phyloP scores from a whole-genome alignment of 1,139 yeast species.

The Suhomyces wounanorum region DNA sequence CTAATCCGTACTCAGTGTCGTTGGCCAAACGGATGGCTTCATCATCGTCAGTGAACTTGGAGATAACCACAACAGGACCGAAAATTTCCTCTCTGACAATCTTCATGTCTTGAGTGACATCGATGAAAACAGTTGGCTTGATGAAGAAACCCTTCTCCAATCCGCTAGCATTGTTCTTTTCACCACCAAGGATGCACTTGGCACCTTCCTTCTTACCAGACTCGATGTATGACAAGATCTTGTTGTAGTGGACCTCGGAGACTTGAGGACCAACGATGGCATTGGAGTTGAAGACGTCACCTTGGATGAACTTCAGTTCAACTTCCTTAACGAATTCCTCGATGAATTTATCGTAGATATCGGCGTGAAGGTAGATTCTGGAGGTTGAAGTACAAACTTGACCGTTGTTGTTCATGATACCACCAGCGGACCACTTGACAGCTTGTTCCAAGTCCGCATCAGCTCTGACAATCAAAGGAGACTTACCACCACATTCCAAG shows the following conservation, averaged over 20 bases:
- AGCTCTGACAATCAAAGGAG: slow-evolving; percentile 68
- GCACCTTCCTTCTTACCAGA: slow-evolving; percentile 62
- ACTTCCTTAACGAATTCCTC: slow-evolving; percentile 35
- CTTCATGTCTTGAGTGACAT: slow-evolving; percentile 52
- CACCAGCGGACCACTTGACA: slow-evolving; percentile 82
- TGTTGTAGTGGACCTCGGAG: slow-evolving; percentile 66
- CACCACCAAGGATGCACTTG: slow-evolving; percentile 49
- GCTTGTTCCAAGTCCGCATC: slow-evolving; percentile 81
- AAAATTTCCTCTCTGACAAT: slow-evolving; percentile 61
- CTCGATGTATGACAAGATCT: slow-evolving; percentile 52
- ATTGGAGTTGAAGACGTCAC: slow-evolving; percentile 56
- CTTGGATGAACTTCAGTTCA: slow-evolving; percentile 53
- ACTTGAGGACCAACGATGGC: slow-evolving; percentile 81
- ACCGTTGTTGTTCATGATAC: slow-evolving; percentile 75
- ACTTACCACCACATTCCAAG: slow-evolving; percentile 93
- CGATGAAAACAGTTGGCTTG: slow-evolving; percentile 58
- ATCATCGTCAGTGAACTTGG: slow-evolving; percentile 53
- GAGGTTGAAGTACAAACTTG: slow-evolving; percentile 52
- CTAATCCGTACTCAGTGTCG: slow-evolving; percentile 57
- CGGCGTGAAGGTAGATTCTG: slow-evolving; percentile 47
- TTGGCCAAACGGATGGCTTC: slow-evolving; percentile 55
- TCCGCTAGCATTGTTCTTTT: slow-evolving; percentile 36
- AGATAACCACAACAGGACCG: slow-evolving; percentile 60
- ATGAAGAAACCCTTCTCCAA: slow-evolving; percentile 49
- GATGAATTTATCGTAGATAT: slow-evolving; percentile 52